phyloP scores from a whole-genome alignment of 768 basidiomycete species.

The Boletus rex-veris region DNA sequence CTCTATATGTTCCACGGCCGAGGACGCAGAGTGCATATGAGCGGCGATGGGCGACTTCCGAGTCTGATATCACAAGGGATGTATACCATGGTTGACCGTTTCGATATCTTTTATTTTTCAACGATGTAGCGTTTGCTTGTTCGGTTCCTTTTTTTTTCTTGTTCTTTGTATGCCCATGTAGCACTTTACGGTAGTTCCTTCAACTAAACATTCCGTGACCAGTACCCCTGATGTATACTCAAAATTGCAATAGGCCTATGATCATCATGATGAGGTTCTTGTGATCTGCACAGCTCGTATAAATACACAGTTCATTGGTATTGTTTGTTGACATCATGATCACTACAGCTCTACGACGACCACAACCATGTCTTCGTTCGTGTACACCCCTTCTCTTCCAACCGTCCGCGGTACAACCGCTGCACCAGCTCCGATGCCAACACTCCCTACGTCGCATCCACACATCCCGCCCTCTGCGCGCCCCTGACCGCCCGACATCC shows the following conservation, averaged over 20 bases:
- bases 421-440: neutral
- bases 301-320: no score
- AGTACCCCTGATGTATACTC: neutral
- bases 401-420: neutral
- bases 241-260: neutral
- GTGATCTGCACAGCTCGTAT: no score
- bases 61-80: slow-evolving; percentile 17
- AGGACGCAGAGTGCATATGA: slow-evolving; percentile 1
- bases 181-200: neutral
- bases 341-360: neutral
- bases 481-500: slow-evolving; percentile 24
- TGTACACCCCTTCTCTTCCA: no score
- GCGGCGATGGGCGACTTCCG: slow-evolving; percentile 25
- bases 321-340: no score
- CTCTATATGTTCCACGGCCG: neutral
- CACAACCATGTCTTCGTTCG: neutral
- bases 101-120: neutral
- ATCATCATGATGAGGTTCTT: no score
- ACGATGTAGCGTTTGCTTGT: neutral
- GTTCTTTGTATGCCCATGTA: slow-evolving; percentile 10
- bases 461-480: slow-evolving; percentile 1
- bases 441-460: slow-evolving; percentile 12
- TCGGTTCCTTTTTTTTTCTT: no score
- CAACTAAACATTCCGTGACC: neutral
- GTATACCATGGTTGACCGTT: slow-evolving; percentile 14